Evolutionary conservation across 495 filamentous ascomycete genomes (phyloP), one percentile per base, ranked within the genome.

Genomic region (Melanomma pulvis-pyrius): DNA sequence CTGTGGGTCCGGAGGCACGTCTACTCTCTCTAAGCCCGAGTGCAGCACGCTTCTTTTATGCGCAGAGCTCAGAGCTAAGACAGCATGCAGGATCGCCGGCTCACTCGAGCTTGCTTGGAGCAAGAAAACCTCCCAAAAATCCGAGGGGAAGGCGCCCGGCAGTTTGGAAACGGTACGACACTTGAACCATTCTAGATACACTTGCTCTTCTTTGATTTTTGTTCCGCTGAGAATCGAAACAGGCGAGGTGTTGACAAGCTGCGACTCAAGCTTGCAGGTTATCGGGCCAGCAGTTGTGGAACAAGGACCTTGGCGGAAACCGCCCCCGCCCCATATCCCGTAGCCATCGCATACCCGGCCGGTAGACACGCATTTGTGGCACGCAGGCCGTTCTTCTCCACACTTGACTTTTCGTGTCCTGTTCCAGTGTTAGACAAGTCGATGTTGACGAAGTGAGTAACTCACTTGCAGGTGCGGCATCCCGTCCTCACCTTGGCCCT

Each of bases 321-420:
- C 82, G 65, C 86, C 86, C 34, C 84, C 85, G 61, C 85, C 84
- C 71, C 86, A 88, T 24, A 77, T 72, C 15, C 84, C 80, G 44
- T 67, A 67, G 25, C 64, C 64, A 19, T 59, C 62, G 26, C 62
- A 65, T 5, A 41, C 30, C 5, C 62, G 39, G 15, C 85, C 82
- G 13, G 83, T 83, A 7, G 79, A 82, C 53, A 81, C 55, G 66
- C 86, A 88, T 46, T 80, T 77, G 9, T 68, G 74, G 68, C 86
- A 88, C 19, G 77, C 76, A 17, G 85, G 86, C 29, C 78, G 75
- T 15, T 71, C 73, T 71, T 88, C 86, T 55, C 85, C 85, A 46
- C 86, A 88, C 71, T 86, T 87, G 48, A 88, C 79, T 26, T 65
- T 50, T 75, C 84, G 76, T 21, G 72, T 70, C 56, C 78, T 80